phyloP scores from a whole-genome alignment of 805 yeast species.

The Cyberlindnera lachancei region DNA sequence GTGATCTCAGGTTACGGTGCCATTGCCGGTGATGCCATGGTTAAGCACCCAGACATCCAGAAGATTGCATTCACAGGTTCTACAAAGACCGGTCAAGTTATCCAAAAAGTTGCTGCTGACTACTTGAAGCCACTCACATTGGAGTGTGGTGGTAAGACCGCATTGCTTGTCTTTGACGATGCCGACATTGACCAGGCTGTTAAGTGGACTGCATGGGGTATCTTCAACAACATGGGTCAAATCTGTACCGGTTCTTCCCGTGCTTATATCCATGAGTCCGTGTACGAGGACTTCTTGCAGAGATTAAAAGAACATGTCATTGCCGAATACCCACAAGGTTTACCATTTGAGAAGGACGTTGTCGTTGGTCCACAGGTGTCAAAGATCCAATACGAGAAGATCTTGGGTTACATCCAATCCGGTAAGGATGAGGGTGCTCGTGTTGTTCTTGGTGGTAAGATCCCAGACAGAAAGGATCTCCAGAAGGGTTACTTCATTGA shows the following conservation, averaged over 20 bases:
- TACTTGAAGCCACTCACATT: conserved; percentile 41
- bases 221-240: conserved; percentile 56
- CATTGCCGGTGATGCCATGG: conserved; percentile 39
- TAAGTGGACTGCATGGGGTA: conserved; percentile 47
- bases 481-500: conserved; percentile 31
- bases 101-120: conserved; percentile 34
- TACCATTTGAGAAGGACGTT: conserved; percentile 34
- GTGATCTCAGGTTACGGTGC: conserved; percentile 38
- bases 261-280: conserved; percentile 46
- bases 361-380: conserved; percentile 53
- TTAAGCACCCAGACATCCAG: conserved; percentile 36
- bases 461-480: conserved; percentile 21
- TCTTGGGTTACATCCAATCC: conserved; percentile 36
- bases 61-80: conserved; percentile 54
- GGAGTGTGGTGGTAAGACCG: conserved; percentile 49
- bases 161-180: conserved; percentile 39
- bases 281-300: conserved; percentile 42
- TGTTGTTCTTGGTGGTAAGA: conserved; percentile 37
- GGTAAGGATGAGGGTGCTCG: conserved; percentile 51
- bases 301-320: conserved; percentile 29
- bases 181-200: conserved; percentile 40
- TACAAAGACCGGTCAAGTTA: conserved; percentile 38
- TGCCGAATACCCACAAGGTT: conserved; percentile 35
- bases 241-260: conserved; percentile 61
- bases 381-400: conserved; percentile 38